Percentiles rank a stretch among this genome's conserved stretches.
Evolutionary conservation across 164 flowering plant species (phyloP).

Genomic region (Echeveria elegans): DNA sequence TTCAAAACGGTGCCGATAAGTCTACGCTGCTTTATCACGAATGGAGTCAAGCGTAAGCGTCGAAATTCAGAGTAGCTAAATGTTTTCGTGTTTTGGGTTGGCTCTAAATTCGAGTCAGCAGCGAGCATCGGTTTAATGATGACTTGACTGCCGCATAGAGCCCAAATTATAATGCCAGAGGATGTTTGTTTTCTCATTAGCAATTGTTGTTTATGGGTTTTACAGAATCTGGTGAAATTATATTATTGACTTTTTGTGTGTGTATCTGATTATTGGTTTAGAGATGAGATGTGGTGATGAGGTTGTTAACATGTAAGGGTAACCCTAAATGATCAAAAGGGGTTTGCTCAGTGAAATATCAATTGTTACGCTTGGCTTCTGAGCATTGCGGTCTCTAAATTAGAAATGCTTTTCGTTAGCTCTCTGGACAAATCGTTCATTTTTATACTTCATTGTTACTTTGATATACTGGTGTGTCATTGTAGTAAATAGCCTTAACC

Average conservation of each 20-base stretch:
- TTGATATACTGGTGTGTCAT: no score
- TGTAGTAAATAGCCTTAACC: neutral
- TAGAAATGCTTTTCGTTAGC: no score
- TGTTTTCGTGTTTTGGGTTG: no score
- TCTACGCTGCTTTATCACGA: no score
- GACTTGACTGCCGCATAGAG: conserved; percentile 9
- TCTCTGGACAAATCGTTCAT: no score
- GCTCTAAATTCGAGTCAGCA: conserved; percentile 9
- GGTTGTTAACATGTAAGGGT: neutral
- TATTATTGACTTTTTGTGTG: neutral
- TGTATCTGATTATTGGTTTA: no score
- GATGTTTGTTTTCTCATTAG: neutral
- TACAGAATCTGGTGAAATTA: neutral
- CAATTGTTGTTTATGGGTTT: neutral
- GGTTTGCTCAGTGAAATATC: neutral
- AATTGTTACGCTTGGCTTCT: conserved; percentile 1
- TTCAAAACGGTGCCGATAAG: no score
- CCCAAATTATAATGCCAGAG: neutral
- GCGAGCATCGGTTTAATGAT: conserved; percentile 4
- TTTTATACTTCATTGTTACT: no score
- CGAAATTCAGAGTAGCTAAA: no score
- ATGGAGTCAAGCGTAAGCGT: no score
- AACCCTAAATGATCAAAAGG: neutral
- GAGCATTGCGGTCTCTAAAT: neutral
- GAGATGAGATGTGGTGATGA: neutral